These are phyloP conservation scores for Linum tenue DNA, from an alignment of 345 rosid genomes.

Conservation along the genomic window DNA sequence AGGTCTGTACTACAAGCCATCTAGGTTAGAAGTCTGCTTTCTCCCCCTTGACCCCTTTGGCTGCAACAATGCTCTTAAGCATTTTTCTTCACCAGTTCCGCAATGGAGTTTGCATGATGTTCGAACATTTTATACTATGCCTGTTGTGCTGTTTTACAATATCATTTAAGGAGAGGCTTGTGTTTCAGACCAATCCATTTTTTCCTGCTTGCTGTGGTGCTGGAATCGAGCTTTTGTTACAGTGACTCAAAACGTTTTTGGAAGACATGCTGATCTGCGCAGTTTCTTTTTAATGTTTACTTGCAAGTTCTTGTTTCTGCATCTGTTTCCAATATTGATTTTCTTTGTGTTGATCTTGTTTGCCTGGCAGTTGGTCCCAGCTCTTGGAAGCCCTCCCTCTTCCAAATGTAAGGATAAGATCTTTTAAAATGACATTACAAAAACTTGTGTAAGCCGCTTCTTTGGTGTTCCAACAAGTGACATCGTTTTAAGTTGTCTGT, in stretches of 20 bases:
- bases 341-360: constrained; percentile 11
- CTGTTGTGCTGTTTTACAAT: background rate
- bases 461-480: too few species aligned
- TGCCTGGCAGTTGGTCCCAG: constrained; percentile 93
- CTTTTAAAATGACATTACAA: background rate
- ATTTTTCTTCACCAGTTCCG: background rate
- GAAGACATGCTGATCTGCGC: background rate
- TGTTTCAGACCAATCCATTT: background rate
- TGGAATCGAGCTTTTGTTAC: background rate
- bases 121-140: background rate
- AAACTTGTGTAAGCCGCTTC: too few species aligned
- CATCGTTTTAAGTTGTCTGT: too few species aligned
- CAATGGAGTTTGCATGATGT: background rate
- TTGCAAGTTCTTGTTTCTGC: too few species aligned
- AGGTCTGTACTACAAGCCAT: too few species aligned
- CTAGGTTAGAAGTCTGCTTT: background rate
- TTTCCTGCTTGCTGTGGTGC: background rate
- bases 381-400: constrained; percentile 89
- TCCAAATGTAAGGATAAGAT: constrained; percentile 59
- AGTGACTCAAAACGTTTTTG: background rate
- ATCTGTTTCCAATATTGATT: background rate
- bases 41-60: background rate
- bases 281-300: background rate
- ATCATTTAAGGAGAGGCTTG: too few species aligned
- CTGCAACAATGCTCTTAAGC: background rate